Conservation (phyloP, 176 grass and related monocot genomes). For the Paspalum vaginatum region DNA sequence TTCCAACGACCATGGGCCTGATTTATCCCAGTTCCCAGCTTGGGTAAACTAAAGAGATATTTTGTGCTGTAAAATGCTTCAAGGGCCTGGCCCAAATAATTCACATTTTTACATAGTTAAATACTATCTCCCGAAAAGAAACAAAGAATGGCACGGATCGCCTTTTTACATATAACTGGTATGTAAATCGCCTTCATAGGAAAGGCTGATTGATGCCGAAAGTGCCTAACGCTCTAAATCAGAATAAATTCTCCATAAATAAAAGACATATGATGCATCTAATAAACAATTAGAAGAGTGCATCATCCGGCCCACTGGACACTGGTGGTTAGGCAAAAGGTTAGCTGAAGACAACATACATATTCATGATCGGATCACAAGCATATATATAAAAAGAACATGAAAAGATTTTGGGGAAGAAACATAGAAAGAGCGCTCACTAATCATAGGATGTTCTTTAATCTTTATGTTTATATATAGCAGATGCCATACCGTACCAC, state of each 20-base stretch:
- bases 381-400: too few relatives aligned
- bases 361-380: too few relatives aligned
- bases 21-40: too few relatives aligned
- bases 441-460: constrained; percentile 2
- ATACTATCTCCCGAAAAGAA: background rate
- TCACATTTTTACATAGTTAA: background rate
- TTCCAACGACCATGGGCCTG: too few relatives aligned
- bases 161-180: background rate
- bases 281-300: background rate
- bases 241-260: constrained; percentile 9
- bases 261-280: background rate
- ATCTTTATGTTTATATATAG: too few relatives aligned
- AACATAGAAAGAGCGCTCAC: background rate
- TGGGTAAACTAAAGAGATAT: too few relatives aligned
- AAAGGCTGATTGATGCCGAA: constrained; percentile 18
- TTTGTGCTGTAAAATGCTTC: too few relatives aligned
- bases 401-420: background rate
- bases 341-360: too few relatives aligned
- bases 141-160: background rate
- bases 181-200: background rate
- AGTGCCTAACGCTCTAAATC: background rate
- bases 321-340: background rate
- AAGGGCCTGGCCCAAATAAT: background rate
- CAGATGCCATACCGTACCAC: constrained; percentile 10
- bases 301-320: background rate